Evolutionary conservation across 2,329 filamentous ascomycete species (phyloP), one percentile per base, ranked within the genome.

Genomic region (Diaporthe vexans): DNA sequence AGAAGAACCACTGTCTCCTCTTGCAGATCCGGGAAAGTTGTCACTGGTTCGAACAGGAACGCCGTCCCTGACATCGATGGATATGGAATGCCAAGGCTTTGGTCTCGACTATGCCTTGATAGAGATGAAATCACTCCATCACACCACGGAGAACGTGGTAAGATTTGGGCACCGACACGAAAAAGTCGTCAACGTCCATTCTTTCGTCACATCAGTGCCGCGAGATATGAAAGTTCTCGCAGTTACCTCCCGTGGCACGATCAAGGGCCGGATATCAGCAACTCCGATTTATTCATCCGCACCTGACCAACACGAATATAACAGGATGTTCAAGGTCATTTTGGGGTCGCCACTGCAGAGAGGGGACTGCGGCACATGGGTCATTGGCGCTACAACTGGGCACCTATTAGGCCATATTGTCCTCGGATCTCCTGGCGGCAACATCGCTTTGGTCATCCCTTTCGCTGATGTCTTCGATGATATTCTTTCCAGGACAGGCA

Each of bases 311-410:
- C 21, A 7, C 7, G 11, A 43, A 19, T 58, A 24, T 11, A 19
- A 17, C 9, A 51, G 29, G 56, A 54, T 57, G 51, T 61, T 59
- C 17, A 72, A 54, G 21, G 51, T 56, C 13, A 58, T 13, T 7
- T 57, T 74, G 19, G 35, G 57, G 1, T 57, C 37, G 17, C 35
- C 65, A 24, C n/a, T 74, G 19, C 9, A 33, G 0, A 33, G 0
- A 15, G 73, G 73, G 15, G 73, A 74, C 46, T 72, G 56, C 15
- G 73, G 68, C 48, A 52, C 67, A 21, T 71, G 65, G 67, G 33
- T 72, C 3, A 17, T 71, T 2, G 21, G 67, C 13, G 33, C 33
- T 8, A 15, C 6, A 24, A 26, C 1, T 11, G 68, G 67, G 19
- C 46, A 67, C 26, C 19, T 74, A 0, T 67, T 67, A 21, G 73